Evolutionary conservation across 2,329 filamentous ascomycete genomes (phyloP).

Genomic region (Graphilbum sp.): DNA sequence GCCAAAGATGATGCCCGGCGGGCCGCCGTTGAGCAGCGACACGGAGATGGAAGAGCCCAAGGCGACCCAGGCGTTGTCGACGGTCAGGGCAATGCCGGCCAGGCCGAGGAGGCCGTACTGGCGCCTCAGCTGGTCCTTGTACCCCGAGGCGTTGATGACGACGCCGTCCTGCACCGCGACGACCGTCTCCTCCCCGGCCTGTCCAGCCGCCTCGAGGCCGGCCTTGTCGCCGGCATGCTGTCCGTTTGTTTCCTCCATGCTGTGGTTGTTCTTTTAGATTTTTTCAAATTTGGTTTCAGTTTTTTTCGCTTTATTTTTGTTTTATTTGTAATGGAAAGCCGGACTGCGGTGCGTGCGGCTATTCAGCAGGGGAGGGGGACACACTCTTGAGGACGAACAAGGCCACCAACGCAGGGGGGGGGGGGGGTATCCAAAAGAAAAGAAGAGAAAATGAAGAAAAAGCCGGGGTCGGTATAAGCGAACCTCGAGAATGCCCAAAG

Average conservation of each 20-base stretch:
- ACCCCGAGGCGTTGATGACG: conserved; percentile 46
- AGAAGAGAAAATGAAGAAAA: too few species aligned
- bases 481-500: too few species aligned
- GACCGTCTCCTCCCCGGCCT: conserved; percentile 16
- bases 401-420: too few species aligned
- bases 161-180: conserved; percentile 20
- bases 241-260: conserved; percentile 5
- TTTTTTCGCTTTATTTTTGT: too few species aligned
- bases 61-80: conserved; percentile 50
- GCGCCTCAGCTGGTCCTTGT: conserved; percentile 44
- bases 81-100: conserved; percentile 41
- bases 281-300: too few species aligned
- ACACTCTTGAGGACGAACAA: too few species aligned
- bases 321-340: too few species aligned
- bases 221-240: conserved; percentile 3
- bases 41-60: conserved; percentile 44
- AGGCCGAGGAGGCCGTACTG: conserved; percentile 45
- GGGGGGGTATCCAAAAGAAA: too few species aligned
- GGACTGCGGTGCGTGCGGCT: too few species aligned
- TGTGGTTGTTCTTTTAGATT: background rate
- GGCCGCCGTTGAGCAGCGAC: conserved; percentile 28
- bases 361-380: too few species aligned
- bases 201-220: conserved; percentile 5
- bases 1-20: conserved; percentile 24
- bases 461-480: too few species aligned